These are phyloP conservation scores for Porphyrellus cyaneotinctus DNA, from an alignment of 768 basidiomycete species.

Conservation along the genomic window DNA sequence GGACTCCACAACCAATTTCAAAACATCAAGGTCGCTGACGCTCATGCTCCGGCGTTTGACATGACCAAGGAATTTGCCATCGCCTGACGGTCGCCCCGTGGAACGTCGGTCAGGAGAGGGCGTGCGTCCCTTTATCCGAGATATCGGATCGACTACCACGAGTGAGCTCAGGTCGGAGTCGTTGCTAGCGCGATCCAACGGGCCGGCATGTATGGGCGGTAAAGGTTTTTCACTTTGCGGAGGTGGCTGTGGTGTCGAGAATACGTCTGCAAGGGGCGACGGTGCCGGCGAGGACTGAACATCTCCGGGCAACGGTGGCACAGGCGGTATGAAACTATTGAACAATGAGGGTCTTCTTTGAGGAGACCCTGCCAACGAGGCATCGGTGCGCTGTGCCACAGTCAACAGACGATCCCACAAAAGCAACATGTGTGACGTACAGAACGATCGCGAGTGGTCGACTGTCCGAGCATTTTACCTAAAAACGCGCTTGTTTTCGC, in stretches of 20 bases:
- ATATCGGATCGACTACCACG: conserved; percentile 50
- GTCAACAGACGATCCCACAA: conserved; percentile 14
- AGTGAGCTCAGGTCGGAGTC: conserved; percentile 53
- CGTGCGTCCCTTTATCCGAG: conserved; percentile 35
- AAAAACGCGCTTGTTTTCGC: conserved; percentile 78
- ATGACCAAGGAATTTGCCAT: conserved; percentile 28
- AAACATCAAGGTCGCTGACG: conserved; percentile 59
- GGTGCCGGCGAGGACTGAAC: conserved; percentile 35
- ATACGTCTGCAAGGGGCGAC: conserved; percentile 52
- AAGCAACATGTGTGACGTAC: conserved; percentile 37
- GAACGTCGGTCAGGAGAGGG: conserved; percentile 31
- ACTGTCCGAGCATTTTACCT: conserved; percentile 73
- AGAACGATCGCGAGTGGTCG: conserved; percentile 61
- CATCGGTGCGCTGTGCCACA: conserved; percentile 51
- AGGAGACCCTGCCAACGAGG: conserved; percentile 31
- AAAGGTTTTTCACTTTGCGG: conserved; percentile 55
- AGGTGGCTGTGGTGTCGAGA: conserved; percentile 34
- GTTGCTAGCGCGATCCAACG: conserved; percentile 34
- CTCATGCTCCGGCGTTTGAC: conserved; percentile 70
- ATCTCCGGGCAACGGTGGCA: conserved; percentile 48
- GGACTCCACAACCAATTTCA: conserved; percentile 39
- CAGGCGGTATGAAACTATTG: conserved; percentile 37
- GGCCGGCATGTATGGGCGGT: conserved; percentile 49
- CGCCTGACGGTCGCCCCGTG: conserved; percentile 24
- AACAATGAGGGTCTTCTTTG: conserved; percentile 29